Percentiles rank a stretch among this genome's conserved stretches.
Conservation (phyloP, 352 stramenopile species). For the Stramenopiles sp. region DNA sequence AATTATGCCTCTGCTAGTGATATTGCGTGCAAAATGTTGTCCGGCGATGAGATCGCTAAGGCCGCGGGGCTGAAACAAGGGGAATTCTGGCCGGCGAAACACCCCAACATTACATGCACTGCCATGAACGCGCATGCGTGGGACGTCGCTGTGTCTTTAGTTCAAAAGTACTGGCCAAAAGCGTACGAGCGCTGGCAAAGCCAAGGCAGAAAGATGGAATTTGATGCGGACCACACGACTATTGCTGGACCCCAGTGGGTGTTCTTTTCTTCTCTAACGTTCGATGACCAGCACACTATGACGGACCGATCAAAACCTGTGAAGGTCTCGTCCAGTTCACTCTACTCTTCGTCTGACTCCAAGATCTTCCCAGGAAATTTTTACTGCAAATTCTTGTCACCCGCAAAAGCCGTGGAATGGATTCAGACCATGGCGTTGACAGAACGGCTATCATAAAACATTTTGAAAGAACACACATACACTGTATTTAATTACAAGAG, state of each 20-base stretch:
- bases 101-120: background rate
- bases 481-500: too few relatives aligned
- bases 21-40: constrained; percentile 7
- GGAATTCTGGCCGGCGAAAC: background rate
- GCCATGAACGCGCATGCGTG: background rate
- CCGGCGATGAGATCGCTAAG: background rate
- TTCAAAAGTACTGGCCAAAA: background rate
- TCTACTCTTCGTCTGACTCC: background rate
- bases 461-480: too few relatives aligned
- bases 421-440: background rate
- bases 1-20: background rate
- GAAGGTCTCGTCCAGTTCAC: background rate
- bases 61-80: background rate
- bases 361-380: constrained; percentile 1
- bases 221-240: background rate
- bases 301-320: background rate
- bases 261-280: background rate
- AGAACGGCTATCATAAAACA: background rate
- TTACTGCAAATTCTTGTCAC: constrained; percentile 2
- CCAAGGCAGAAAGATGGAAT: constrained; percentile 1
- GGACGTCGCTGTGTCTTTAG: background rate
- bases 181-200: background rate
- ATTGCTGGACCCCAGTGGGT: background rate
- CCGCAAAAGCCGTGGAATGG: background rate
- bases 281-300: background rate